Base-by-base conservation (phyloP, 306 rosid species). In the Begonia fuchsioides region DNA sequence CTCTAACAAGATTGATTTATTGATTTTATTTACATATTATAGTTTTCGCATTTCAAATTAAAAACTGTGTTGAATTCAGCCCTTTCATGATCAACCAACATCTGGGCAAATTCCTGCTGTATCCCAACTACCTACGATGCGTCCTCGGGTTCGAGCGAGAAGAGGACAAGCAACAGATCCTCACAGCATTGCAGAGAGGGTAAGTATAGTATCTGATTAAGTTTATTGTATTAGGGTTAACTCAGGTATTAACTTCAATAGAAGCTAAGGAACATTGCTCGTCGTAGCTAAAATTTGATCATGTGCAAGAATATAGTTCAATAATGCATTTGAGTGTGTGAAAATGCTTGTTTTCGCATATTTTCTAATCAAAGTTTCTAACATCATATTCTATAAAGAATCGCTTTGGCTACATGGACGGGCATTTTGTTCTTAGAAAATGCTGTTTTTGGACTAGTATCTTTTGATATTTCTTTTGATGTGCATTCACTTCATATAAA, bases 101-200 rank as follows among this genome's bases (percentile, higher is more conserved):
- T 67, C 75, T 15, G 73, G 63, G 11, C 68, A 66, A 13, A 55
- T 55, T 57, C 47, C 60, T 56, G 49, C 64, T 15, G 48, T 62
- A 45, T 78, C 72, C 12, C 93, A 76, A 32, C 72, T 92, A 48
- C 85, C 93, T 43, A 47, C 69, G 12, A 61, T 85, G 17, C 93
- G 94, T 47, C 98, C 98, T 17, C 70, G 96, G 62, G 86, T 81
- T 38, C 76, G 96, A 69, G 96, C 98, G 41, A 75, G 96, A 65
- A 79, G 98, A 56, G 98, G 98, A 20, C 94, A 92, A 68, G 98
- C 98, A 19, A 92, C 98, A 1, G 96, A 92, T 55, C 98, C 98
- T 49, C 98, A 92, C 56, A 92, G 98, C 52, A 92, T 92, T 40
- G 96, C 98, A 19, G 96, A 92, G 62, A 38, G 98, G 72, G 98